Percentiles rank a stretch among this genome's conserved stretches.
Evolutionary conservation across 768 basidiomycete genomes (phyloP).

Genomic region (Gyrodon lividus): DNA sequence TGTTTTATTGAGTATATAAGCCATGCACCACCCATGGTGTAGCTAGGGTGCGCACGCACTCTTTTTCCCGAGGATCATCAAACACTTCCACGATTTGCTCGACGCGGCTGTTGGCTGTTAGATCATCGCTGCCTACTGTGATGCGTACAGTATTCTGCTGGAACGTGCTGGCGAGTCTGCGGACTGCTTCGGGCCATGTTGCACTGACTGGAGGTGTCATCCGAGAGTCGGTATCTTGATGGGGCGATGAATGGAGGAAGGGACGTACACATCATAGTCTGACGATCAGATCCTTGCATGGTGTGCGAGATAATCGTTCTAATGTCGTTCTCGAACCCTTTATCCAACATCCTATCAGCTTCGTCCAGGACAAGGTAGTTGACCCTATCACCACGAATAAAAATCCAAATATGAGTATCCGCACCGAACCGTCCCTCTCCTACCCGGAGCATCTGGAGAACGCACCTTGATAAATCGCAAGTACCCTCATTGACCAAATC

Average conservation of each 20-base stretch:
- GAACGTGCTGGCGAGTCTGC: constrained; percentile 86
- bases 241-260: background rate
- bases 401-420: background rate
- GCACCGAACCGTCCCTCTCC: background rate
- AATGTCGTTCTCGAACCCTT: constrained; percentile 98
- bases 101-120: constrained; percentile 93
- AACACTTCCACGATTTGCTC: constrained; percentile 92
- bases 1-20: background rate
- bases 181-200: constrained; percentile 96
- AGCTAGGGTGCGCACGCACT: constrained; percentile 48
- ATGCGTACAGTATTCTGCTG: constrained; percentile 81
- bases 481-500: constrained; percentile 88
- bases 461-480: constrained; percentile 77
- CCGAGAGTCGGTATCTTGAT: background rate
- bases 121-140: constrained; percentile 93
- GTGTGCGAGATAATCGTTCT: constrained; percentile 80
- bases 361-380: constrained; percentile 94
- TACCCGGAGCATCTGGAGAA: constrained; percentile 4
- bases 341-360: constrained; percentile 97
- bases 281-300: constrained; percentile 65
- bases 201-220: constrained; percentile 70
- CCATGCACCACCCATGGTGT: background rate
- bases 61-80: constrained; percentile 80
- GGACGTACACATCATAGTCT: constrained; percentile 91
- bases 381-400: constrained; percentile 48